These are phyloP conservation scores for Porodaedalea pini DNA, from an alignment of 1,284 basidiomycete genomes.

Conservation along the genomic window DNA sequence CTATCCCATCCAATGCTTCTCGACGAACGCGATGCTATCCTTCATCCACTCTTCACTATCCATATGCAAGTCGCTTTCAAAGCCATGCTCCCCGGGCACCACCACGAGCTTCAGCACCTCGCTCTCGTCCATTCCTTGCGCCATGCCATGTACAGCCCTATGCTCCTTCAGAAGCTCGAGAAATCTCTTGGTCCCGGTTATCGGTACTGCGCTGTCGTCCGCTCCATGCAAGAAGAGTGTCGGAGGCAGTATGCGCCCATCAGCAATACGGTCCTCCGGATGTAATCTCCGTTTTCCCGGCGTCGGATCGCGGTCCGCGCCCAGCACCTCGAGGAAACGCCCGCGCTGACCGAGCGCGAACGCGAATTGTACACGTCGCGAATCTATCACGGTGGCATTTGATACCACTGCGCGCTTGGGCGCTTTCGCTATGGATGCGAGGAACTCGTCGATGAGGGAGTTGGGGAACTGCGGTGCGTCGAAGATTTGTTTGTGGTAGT, in stretches of 20 bases:
- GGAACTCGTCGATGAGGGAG: conserved; percentile 13
- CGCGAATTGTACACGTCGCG: neutral
- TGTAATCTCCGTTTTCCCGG: conserved; percentile 4
- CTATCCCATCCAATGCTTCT: conserved; percentile 11
- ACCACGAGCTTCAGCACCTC: conserved; percentile 6
- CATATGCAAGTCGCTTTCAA: conserved; percentile 2
- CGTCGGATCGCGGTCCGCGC: neutral
- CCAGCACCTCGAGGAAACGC: conserved; percentile 1
- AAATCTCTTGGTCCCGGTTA: conserved; percentile 9
- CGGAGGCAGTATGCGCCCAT: conserved; percentile 11
- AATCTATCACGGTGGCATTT: neutral
- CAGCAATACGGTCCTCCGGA: conserved; percentile 12
- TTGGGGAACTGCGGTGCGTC: conserved; percentile 8
- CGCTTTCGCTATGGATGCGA: neutral
- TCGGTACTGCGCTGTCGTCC: conserved; percentile 13
- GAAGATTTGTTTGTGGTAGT: conserved; percentile 12
- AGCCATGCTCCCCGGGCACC: conserved; percentile 16
- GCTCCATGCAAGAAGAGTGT: conserved; percentile 16
- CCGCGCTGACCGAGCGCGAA: conserved; percentile 13
- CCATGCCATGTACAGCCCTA: conserved; percentile 9
- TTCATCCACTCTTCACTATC: conserved; percentile 13
- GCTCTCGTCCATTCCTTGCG: neutral
- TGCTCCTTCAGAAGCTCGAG: conserved; percentile 10
- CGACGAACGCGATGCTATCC: conserved; percentile 2
- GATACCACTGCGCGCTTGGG: neutral